Evolutionary conservation across 1,284 basidiomycete species (phyloP).

Genomic region (Salmacisia buchloeana): DNA sequence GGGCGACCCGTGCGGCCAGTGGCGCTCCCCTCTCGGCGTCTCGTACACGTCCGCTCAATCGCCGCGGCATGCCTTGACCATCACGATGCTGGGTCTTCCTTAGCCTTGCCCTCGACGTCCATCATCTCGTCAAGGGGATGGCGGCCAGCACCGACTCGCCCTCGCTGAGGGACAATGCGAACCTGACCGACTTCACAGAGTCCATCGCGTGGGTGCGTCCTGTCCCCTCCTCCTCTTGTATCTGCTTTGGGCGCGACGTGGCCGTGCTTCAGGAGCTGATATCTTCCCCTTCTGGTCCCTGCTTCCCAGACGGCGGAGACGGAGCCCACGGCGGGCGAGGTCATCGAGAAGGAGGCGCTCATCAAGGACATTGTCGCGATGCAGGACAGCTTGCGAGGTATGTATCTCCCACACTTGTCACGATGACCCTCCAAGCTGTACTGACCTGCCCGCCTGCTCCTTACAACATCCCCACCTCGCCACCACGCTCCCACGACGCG

Average conservation of each 20-base stretch:
- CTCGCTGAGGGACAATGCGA: neutral
- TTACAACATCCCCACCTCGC: neutral
- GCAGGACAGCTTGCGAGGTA: conserved; percentile 36
- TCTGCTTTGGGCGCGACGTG: too few species aligned
- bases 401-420: neutral
- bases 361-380: conserved; percentile 42
- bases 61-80: too few species aligned
- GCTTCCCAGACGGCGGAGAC: conserved; percentile 38
- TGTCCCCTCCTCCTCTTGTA: neutral
- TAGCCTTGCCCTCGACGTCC: too few species aligned
- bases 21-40: too few species aligned
- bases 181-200: conserved; percentile 6
- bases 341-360: conserved; percentile 47
- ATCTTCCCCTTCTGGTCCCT: neutral
- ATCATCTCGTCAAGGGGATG: neutral
- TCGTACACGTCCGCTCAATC: too few species aligned
- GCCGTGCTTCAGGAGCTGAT: neutral
- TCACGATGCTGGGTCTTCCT: too few species aligned
- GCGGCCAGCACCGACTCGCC: neutral
- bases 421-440: neutral
- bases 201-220: conserved; percentile 7
- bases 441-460: neutral
- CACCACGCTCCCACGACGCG: neutral
- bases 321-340: conserved; percentile 45
- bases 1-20: too few species aligned